Percentiles rank a stretch among this genome's conserved stretches.
Evolutionary conservation across 345 rosid genomes (phyloP).

Genomic region (Salix udensis): DNA sequence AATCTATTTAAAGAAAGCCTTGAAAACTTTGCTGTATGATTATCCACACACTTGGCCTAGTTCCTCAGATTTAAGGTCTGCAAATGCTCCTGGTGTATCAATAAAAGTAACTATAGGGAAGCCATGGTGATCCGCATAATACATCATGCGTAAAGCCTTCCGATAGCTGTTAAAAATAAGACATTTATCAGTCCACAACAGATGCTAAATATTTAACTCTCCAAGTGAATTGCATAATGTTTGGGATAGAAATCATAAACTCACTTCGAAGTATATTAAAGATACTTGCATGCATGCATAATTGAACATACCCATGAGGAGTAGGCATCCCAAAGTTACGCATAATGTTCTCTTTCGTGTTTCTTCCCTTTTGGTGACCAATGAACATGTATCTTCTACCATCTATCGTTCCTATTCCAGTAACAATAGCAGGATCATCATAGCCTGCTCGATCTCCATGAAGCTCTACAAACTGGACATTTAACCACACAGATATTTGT

Average conservation of each 20-base stretch:
- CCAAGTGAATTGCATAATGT: background rate
- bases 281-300: background rate
- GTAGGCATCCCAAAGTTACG: conserved; percentile 99
- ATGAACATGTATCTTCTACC: conserved; percentile 85
- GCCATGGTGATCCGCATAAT: conserved; percentile 80
- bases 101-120: conserved; percentile 76
- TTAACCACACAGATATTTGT: conserved; percentile 1
- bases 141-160: conserved; percentile 84
- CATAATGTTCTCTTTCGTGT: conserved; percentile 88
- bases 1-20: conserved; percentile 6
- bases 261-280: background rate
- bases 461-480: conserved; percentile 86
- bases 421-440: conserved; percentile 97
- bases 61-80: conserved; percentile 75
- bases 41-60: conserved; percentile 55
- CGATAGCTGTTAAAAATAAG: conserved; percentile 53
- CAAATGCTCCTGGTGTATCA: conserved; percentile 84
- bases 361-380: conserved; percentile 99
- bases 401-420: conserved; percentile 91
- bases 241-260: background rate
- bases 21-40: conserved; percentile 3
- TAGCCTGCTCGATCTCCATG: conserved; percentile 98
- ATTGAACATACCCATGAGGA: conserved; percentile 79
- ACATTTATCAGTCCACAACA: conserved; percentile 13
- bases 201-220: background rate